Percentiles rank a stretch among this genome's conserved stretches.
Conservation (phyloP, 2,329 filamentous ascomycete genomes). For the Colletotrichum chrysophilum region DNA sequence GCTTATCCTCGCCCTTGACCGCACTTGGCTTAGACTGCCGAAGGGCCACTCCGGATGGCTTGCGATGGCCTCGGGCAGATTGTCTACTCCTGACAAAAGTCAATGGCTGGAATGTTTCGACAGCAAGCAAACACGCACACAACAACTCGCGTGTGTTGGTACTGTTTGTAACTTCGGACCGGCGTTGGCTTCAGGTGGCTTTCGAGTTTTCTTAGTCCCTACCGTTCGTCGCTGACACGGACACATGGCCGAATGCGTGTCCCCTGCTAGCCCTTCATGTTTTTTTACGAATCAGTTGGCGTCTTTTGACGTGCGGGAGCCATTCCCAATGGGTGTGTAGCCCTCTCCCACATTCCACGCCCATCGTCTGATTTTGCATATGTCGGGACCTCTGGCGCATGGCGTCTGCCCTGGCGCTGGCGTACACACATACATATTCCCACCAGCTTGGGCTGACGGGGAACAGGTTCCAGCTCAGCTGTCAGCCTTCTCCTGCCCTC, state of each 20-base stretch:
- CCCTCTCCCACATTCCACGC: constrained; percentile 5
- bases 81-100: not conserved
- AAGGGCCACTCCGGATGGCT: not conserved
- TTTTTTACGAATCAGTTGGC: not conserved
- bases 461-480: not conserved
- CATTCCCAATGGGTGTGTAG: not conserved
- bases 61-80: not conserved
- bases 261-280: not conserved
- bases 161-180: not conserved
- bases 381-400: not conserved
- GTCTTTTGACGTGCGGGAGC: not conserved
- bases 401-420: not conserved
- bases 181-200: not conserved
- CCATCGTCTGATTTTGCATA: not conserved
- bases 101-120: not conserved
- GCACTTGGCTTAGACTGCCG: constrained; percentile 7
- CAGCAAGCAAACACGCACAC: not conserved
- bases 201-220: not conserved
- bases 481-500: not conserved
- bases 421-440: not conserved
- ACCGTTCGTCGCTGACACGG: not conserved
- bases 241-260: not conserved
- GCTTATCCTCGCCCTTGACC: constrained; percentile 18
- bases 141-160: not conserved
- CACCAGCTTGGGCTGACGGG: not conserved